Evolutionary conservation across 2,329 filamentous ascomycete species (phyloP), one percentile per base, ranked within the genome.

Genomic region (Elsinoe perseae): DNA sequence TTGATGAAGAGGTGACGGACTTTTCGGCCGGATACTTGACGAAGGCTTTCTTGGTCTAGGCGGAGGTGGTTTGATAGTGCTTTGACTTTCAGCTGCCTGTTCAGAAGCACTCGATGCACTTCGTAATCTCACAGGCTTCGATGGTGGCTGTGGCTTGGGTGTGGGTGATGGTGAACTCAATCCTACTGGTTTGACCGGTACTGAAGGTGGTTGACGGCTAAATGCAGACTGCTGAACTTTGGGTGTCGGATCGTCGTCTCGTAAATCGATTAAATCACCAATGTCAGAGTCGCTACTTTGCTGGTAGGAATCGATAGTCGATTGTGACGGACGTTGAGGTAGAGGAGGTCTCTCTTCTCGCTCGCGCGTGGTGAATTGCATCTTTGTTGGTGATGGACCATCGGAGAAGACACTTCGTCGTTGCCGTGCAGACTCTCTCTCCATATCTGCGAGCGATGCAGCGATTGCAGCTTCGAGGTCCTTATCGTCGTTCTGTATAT

Each of bases 391-490:
- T 34, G 14, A 46, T 27, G 25, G 50, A 16, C 23, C 27, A 14
- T 56, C 57, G 6, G 52, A 42, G 30, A 56, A 58, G 2, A 55
- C 20, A 20, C 27, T 38, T 28, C 43, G 34, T 20, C 57, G 34
- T 14, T 44, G 40, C 9, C 43, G 16, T 20, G 38, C 46, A 57
- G 60, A 68, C 64, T 69, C 64, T 27, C 63, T 58, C 53, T 77
- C 73, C 64, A 76, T 68, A 27, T 75, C 72, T 18, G 69, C 68
- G 7, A 78, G 61, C 1, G 75, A 77, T 4, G 74, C 73, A 27
- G 72, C 71, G 40, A 78, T 77, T 1, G 75, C 75, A 30, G 73
- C 72, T 61, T 69, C 68, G 12, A 77, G 64, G 34, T 77, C 73
- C 4, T 72, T 71, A 55, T 78, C 75, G 36, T 76, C 70, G n/a